Base-by-base conservation (phyloP, 2,329 filamentous ascomycete species). In the Epichloe coenophiala region DNA sequence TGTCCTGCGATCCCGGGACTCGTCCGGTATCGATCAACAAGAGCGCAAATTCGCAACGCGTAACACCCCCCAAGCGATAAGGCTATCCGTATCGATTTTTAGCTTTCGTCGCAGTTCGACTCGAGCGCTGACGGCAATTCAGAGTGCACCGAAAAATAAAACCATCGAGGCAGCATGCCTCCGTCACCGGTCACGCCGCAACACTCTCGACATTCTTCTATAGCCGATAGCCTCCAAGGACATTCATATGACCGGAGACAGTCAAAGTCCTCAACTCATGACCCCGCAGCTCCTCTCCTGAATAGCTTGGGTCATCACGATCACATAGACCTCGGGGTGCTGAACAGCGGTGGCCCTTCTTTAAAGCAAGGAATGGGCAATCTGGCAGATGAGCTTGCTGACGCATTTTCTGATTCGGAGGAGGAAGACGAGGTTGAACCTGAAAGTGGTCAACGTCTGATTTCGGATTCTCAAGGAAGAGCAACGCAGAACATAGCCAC, bases 361-460 rank as follows among this genome's bases (percentile, higher is more conserved):
- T 63, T 63, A 3, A 69, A 68, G 47, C 79, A 79, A 54, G 83
- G 83, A 8, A 71, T 88, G 55, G 87, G 86, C 35, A 90, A 88
- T 58, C 66, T 93, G 46, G 87, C 87, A 2, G 87, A 91, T 65
- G 87, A 93, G 65, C 71, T 93, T 45, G 87, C 84, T 1, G 85
- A 86, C 60, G 81, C 83, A 4, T 80, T 85, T 64, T 80, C 78
- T 42, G 81, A 80, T 36, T 83, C 80, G 8, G 79, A 77, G 51
- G 81, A 79, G 40, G 80, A 81, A 53, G 81, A 80, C 39, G 79
- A 81, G 39, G 76, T 74, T 19, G 73, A 75, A 42, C 71, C 74
- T 19, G 64, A 59, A 52, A 68, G 72, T 36, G 70, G 71, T 12
- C 48, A 50, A 37, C n/a, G 42, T 36, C 23, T 3, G 39, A 36